Evolutionary conservation across 371 early-diverging fungal species (phyloP), one percentile per base, ranked within the genome.

Genomic region (Apophysomyces sp.): DNA sequence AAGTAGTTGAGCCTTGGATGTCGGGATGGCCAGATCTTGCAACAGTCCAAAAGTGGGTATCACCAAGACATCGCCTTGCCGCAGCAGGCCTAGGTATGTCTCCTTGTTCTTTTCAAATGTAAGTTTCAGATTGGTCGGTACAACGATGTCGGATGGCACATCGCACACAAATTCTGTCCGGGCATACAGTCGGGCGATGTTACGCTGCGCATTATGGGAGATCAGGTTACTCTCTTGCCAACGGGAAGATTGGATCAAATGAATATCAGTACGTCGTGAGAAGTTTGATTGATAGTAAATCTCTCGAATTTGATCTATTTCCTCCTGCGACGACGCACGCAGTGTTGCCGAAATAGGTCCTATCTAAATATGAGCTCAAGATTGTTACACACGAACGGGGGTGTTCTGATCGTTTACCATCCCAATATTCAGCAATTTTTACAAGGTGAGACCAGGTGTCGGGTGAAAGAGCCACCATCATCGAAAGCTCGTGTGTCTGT

Each of bases 331-430:
- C n/a, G 64, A 54, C n/a, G 69, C 44, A 53, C 75, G 78, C 55
- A 81, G 31, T 8, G 74, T 73, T 2, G 71, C 81, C 8, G 81
- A 81, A 28, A 81, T 72, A 12, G 78, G 81, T 3, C 78, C 81
- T 79, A 41, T 26, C 7, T 12, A 11, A 13, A 13, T 34, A 11
- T 34, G 3, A 34, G 4, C 8, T 34, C 34, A 34, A 34, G 34
- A 34, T 34, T 13, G 8, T 34, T 34, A 8, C 13, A 13, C 13
- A 13, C 34, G 13, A 34, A 34, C 1, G 34, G 34, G 34, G 13
- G 34, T 37, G 15, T 37, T 37, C 21, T 44, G n/a, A 9, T 29
- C 26, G 21, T 16, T 68, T 62, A 79, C 80, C 80, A 57, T 76
- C 65, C 81, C 81, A 81, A 40, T 74, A 62, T 24, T 63, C 61